phyloP scores from a whole-genome alignment of 1,284 basidiomycete genomes.

The Ceratobasidium sp. region DNA sequence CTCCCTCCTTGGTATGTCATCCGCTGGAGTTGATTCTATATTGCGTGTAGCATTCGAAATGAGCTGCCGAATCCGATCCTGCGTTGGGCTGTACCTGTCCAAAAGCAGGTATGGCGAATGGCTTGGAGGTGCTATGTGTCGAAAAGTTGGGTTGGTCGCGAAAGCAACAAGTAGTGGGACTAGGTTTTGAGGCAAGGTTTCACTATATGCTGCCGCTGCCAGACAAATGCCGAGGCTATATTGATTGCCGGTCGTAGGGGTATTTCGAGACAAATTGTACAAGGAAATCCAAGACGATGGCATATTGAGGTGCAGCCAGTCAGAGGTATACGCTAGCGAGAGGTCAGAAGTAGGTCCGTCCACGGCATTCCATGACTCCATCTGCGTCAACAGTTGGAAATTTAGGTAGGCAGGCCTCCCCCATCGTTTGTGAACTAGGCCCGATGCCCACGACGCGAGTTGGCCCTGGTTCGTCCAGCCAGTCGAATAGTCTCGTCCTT shows the following conservation, averaged over 20 bases:
- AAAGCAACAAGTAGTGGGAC: constrained; percentile 39
- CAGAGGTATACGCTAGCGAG: not conserved
- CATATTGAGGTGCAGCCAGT: constrained; percentile 8
- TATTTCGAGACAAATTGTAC: constrained; percentile 20
- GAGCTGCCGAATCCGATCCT: not conserved
- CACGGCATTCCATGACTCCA: not conserved
- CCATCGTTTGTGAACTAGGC: not conserved
- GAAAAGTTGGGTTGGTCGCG: constrained; percentile 11
- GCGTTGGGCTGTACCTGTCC: not conserved
- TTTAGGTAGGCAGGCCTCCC: not conserved
- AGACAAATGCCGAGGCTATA: constrained; percentile 2
- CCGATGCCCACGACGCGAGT: constrained; percentile 5
- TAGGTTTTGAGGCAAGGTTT: not conserved
- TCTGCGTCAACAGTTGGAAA: not conserved
- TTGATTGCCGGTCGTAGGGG: not conserved
- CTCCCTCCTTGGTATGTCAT: not conserved
- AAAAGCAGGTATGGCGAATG: constrained; percentile 2
- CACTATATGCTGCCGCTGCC: not conserved
- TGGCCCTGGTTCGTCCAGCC: not conserved
- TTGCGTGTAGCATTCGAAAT: not conserved
- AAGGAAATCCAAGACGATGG: not conserved
- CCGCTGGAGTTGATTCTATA: not conserved
- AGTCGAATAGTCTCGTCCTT: not conserved
- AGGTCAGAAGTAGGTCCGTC: not conserved
- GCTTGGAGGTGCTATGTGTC: constrained; percentile 3